Evolutionary conservation across 805 yeast genomes (phyloP), one percentile per base, ranked within the genome.

Genomic region (Starmerella vitae): DNA sequence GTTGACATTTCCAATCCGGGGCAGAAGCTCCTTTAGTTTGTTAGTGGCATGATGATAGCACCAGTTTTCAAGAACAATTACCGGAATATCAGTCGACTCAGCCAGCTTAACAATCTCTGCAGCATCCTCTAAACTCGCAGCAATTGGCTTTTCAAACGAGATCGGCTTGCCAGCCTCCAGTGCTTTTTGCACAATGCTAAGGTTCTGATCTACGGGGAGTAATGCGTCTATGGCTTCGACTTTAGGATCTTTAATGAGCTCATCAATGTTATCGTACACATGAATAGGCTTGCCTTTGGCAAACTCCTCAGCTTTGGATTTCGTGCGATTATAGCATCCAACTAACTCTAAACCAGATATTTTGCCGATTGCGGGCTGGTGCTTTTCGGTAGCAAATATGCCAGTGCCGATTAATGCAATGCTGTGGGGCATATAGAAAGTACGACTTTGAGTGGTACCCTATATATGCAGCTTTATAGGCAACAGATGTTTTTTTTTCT

Each of bases 91-190:
- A 14, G 86, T 65, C 7, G 66, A 52, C 35, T 68, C 68, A 32
- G 85, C 64, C 33, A 88, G 54, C 44, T 72, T 58, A 30, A 86
- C 94, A 41, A 88, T 72, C 58, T 81, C 77, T 44, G 66, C 68
- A 18, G 95, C 96, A 57, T 84, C 93, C 9, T 66, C 71, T 52
- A 88, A 59, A 44, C 71, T 76, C 29, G 94, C 93, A 25, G 96
- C 91, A 56, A 88, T 76, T 47, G 97, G 97, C 63, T 88, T 88
- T 59, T 88, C 97, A 53, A 88, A 60, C 28, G 74, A 66, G 33
- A 86, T 66, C 42, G 94, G 91, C 62, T 86, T 88, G 36, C 74
- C 72, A 50, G 79, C 70, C 35, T 71, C 68, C 39, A 83, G 64
- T 2, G 93, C 93, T 49, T 70, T 67, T 52, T 74, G 67, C 25